Base-by-base conservation (phyloP, 2,329 filamentous ascomycete genomes). In the Fusarium floridanum region DNA sequence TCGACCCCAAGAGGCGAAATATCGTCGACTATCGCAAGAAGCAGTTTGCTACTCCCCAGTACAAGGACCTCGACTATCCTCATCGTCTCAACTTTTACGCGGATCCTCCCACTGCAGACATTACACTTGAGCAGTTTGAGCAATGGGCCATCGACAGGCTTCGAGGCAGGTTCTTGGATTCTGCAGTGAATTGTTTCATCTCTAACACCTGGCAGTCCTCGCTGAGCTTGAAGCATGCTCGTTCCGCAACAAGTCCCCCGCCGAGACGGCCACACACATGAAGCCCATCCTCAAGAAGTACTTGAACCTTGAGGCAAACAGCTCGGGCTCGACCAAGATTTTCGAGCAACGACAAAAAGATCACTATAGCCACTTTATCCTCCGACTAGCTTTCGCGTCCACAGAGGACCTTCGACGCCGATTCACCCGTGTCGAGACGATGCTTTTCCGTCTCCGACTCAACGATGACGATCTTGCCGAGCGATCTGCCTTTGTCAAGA, bases 311-410 rank as follows among this genome's bases (percentile, higher is more conserved):
- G 91, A 92, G 71, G 89, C 93, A 50, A 96, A 95, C 80, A 92
- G 90, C 65, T 94, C 94, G 1, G 86, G 79, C 70, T 88, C 83
- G 50, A 84, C 82, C 74, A 89, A 86, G 78, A 84, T 96, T 16
- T 88, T 90, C 27, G 84, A 90, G 37, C 94, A 99, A 84, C 90
- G 96, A 32, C 94, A 96, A 82, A 97, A 97, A 81, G 97, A 99
- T 78, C 97, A 99, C 84, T 99, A 98, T 84, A 97, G 94, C 66
- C 97, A 99, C 83, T 99, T 98, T 82, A 99, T 98, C 71, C 89
- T 99, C 7, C 92, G 97, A 1, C 90, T 99, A 50, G 97, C 97
- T 1, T 99, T 99, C 80, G 92, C 95, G 1, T 91, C 93, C 3
- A 98, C 96, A 0, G 95, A 98, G 80, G 97, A 99, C 79, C 87